Conservation (phyloP, 1,284 basidiomycete genomes). For the Peniophora sp. region DNA sequence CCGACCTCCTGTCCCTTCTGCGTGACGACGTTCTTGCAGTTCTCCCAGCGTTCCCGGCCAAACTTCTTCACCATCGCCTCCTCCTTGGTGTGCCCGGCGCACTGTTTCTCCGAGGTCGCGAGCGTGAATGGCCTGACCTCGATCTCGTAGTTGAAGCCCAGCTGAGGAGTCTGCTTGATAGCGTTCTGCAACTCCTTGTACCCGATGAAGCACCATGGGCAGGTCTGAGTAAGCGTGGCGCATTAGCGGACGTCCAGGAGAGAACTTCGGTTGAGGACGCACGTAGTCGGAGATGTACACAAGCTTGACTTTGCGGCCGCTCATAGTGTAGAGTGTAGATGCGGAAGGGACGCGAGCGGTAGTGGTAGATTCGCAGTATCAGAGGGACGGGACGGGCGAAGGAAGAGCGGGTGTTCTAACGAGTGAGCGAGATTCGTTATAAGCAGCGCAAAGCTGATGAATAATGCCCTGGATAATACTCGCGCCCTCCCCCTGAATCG, state of each 20-base stretch:
- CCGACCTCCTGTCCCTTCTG: conserved; percentile 53
- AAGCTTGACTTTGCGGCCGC: conserved; percentile 47
- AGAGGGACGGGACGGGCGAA: too few relatives aligned
- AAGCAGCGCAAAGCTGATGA: too few relatives aligned
- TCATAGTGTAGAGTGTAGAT: conserved; percentile 7
- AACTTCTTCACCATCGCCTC: conserved; percentile 47
- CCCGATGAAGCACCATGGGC: conserved; percentile 69
- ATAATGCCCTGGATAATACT: too few relatives aligned
- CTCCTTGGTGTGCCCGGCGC: conserved; percentile 35
- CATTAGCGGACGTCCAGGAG: conserved; percentile 5
- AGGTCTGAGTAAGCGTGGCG: conserved; percentile 34
- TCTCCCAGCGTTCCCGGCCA: conserved; percentile 47
- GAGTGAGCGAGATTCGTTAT: too few relatives aligned
- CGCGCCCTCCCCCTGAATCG: too few relatives aligned
- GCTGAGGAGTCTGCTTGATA: conserved; percentile 50
- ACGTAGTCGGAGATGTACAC: conserved; percentile 70
- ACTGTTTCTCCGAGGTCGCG: conserved; percentile 29
- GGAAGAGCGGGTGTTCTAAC: too few relatives aligned
- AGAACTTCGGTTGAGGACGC: conserved; percentile 24
- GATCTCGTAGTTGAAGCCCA: conserved; percentile 61
- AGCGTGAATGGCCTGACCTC: conserved; percentile 74
- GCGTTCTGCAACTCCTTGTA: conserved; percentile 67
- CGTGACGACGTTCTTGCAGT: conserved; percentile 36
- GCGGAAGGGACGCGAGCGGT: too few relatives aligned
- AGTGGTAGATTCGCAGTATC: too few relatives aligned